A percentile compares a stretch with the other conserved stretches of the same genome.
These are phyloP conservation scores for Haematococcus sp. DNA, from an alignment of 139 green algal genomes.

Conservation along the genomic window DNA sequence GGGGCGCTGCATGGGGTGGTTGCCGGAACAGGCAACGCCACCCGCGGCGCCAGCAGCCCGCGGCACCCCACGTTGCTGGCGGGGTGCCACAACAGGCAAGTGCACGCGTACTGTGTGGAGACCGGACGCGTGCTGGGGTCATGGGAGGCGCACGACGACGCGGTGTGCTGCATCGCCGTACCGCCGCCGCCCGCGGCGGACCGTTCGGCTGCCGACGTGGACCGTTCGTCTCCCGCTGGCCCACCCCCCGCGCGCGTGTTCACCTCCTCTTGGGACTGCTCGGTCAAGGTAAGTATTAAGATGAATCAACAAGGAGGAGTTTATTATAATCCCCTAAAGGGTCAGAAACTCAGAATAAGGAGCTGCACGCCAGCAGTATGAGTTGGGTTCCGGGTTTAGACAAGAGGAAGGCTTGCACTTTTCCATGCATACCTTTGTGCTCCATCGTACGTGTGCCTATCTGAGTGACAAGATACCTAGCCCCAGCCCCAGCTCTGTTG, in stretches of 20 bases:
- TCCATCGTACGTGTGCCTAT: not conserved
- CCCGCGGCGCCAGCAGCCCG: not conserved
- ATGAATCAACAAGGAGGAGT: not conserved
- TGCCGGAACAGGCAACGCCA: not conserved
- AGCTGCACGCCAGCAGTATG: not conserved
- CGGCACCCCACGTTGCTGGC: constrained; percentile 50
- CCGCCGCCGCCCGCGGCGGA: constrained; percentile 6
- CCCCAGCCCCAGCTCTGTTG: too few relatives aligned
- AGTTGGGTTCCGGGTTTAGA: too few relatives aligned
- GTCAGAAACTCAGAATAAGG: not conserved
- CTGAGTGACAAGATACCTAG: too few relatives aligned
- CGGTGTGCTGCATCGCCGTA: constrained; percentile 58
- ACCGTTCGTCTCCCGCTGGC: too few relatives aligned
- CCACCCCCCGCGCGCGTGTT: constrained; percentile 25
- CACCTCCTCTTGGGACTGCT: constrained; percentile 71
- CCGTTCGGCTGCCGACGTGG: too few relatives aligned
- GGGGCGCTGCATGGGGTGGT: constrained; percentile 33
- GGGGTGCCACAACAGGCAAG: constrained; percentile 51
- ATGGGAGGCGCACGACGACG: constrained; percentile 65
- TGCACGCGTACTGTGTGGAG: constrained; percentile 43
- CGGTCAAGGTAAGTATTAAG: constrained; percentile 55
- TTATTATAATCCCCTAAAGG: not conserved
- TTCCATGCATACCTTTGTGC: too few relatives aligned
- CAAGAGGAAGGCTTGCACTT: too few relatives aligned
- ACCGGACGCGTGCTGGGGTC: constrained; percentile 51